Base-by-base conservation (phyloP, 2,329 filamentous ascomycete genomes). In the Fonsecaea monophora region DNA sequence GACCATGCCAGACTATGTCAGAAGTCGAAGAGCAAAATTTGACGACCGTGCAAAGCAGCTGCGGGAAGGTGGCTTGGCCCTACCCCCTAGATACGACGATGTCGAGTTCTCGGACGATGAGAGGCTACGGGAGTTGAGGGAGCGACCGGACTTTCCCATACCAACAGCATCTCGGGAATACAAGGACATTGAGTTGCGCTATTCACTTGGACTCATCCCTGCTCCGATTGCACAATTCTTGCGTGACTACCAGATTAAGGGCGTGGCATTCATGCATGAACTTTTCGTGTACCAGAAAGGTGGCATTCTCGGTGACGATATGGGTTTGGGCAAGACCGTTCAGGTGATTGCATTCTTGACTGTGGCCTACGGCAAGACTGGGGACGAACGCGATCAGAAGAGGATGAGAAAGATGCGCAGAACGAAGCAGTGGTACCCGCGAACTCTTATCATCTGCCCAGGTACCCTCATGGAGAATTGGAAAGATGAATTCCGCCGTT, bases 271-370 rank as follows among this genome's bases (percentile, higher is more conserved):
- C 74, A 83, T 99, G 7, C 94, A 98, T 76, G 87, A 92, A 67
- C 85, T 92, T 25, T 98, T 98, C 75, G 90, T 97, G 3, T 94
- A 92, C 71, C 95, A 99, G 75, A 90, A 90, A 72, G 95, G 95
- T 0, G 92, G 91, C 1, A 91, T 99, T 25, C 84, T 99, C 0
- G 94, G 94, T 2, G 95, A 99, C 75, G 95, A 99, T 74, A 99
- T 99, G 95, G 95, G 95, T 21, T 79, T 99, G 37, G 95, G 95
- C 0, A 99, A 99, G 79, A 99, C 95, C 0, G 92, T 99, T 2
- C 95, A 99, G 77, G 92, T 99, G 32, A 95, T 93, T 65, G 91
- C 94, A 0, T 98, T 99, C 71, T 82, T 99, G 25, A 92, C 92
- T 0, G 92, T 89, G 0, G 94, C 93, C 0, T 99, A 97, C 76